Base-by-base conservation (phyloP, 2,329 filamentous ascomycete genomes). In the Lecanoromycetidae sp. region DNA sequence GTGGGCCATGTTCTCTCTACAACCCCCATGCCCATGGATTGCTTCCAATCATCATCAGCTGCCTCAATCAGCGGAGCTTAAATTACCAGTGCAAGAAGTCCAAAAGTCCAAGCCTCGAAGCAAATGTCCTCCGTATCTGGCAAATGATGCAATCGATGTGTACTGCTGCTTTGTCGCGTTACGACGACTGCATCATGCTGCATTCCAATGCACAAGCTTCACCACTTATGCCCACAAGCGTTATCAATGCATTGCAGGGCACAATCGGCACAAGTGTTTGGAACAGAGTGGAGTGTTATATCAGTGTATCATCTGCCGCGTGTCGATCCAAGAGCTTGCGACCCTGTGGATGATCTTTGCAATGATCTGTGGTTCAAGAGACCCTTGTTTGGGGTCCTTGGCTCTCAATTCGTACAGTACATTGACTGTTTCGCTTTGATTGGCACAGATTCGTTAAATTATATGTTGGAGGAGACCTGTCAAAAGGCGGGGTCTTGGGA, bases 121-220 rank as follows among this genome's bases (percentile, higher is more conserved):
- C 13, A 40, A n/a, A 5, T 40, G 15, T 19, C 22, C 17, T 10
- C 12, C 9, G 15, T 15, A 22, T 26, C 25, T 27, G 30, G 22
- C 23, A n/a, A 15, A 44, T 47, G 37, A 42, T 47, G 44, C 44
- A 47, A 47, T 47, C 17, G 17, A 22, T 43, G n/a, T n/a, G n/a
- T 22, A 26, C 22, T 17, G 26, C 35, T 33, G 29, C 36, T 4
- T 25, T 30, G 27, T 41, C 44, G 44, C 44, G 41, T 47, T 22
- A 47, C 40, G 34, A 37, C 44, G 36, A 27, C 37, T 32, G 22
- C 29, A 34, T 34, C 40, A 34, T 20, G 20, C 29, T n/a, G 17
- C 40, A 20, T 23, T 43, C 12, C 19, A 33, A n/a, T 33, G 30
- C 30, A 33, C 13, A 15, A 43, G 17, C 13, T 43, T 26, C 30